Evolutionary conservation across 2,329 filamentous ascomycete genomes (phyloP).

Genomic region (Penicillium sp.): DNA sequence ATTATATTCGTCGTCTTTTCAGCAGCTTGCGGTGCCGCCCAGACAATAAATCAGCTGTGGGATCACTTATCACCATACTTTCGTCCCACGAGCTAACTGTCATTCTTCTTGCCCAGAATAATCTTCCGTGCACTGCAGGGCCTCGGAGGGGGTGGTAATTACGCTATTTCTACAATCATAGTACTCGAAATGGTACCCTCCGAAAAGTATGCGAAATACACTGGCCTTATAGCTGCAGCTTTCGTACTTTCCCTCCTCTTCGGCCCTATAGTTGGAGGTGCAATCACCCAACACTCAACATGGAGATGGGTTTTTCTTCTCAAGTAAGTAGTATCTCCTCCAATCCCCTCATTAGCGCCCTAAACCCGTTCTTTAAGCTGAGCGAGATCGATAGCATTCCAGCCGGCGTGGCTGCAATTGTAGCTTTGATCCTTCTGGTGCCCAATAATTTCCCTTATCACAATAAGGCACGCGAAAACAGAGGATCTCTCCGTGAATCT

Average conservation of each 20-base stretch:
- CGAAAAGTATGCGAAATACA: slow-evolving; percentile 11
- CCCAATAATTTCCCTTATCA: slow-evolving; percentile 2
- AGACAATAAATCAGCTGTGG: slow-evolving; percentile 7
- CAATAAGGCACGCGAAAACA: background rate
- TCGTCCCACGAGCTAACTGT: background rate
- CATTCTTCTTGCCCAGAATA: slow-evolving; percentile 8
- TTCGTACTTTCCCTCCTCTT: slow-evolving; percentile 9
- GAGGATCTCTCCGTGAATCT: background rate
- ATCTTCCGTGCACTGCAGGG: slow-evolving; percentile 18
- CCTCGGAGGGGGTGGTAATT: slow-evolving; percentile 14
- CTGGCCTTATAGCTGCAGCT: background rate
- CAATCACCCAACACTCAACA: slow-evolving; percentile 11
- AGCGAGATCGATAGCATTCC: background rate
- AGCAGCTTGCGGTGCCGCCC: background rate
- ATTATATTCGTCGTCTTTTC: slow-evolving; percentile 1
- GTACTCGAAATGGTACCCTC: slow-evolving; percentile 13
- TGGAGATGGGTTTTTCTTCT: slow-evolving; percentile 20
- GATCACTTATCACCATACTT: background rate
- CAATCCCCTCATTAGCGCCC: background rate
- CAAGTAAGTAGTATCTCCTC: slow-evolving; percentile 6
- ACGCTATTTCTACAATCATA: slow-evolving; percentile 15
- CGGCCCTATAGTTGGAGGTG: slow-evolving; percentile 12
- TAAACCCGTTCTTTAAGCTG: background rate
- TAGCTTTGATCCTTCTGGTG: slow-evolving; percentile 2
- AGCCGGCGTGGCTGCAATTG: background rate